Evolutionary conservation across 169 alveolate species (phyloP), one percentile per base, ranked within the genome.

Genomic region (Cryptosporidium andersoni): DNA sequence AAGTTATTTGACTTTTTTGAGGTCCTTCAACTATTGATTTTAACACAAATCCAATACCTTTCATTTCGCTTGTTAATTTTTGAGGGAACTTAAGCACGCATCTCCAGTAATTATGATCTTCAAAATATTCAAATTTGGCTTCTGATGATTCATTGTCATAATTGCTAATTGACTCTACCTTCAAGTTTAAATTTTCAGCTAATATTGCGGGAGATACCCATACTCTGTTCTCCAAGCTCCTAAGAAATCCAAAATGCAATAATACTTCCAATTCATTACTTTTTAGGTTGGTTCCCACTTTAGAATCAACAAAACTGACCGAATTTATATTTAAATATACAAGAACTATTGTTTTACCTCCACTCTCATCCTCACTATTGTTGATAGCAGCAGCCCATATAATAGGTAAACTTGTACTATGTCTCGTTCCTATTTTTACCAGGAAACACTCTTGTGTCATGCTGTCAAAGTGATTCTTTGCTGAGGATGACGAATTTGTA

Each of bases 231-330:
- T 74, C 45, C 1, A 39, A 40, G 16, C 68, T 40, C 36, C 60
- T 74, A 9, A 68, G 55, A 74, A 74, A 62, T 4, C 85, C 85
- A 43, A 74, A 74, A 58, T 74, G 85, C 36, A 74, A 63, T 12
- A 45, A 45, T 40, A 74, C 34, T 43, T 74, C 85, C 40, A 14
- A 74, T 25, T 74, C 68, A 36, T 60, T 47, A 16, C 2, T 37
- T 64, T 16, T 14, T 39, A 42, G 3, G 6, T 7, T 1, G n/a
- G 51, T 49, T 14, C 48, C 62, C 2, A 43, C n/a, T 74, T 58
- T 74, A 11, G n/a, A 7, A 36, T 16, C 25, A 12, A 51, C 45
- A 14, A 16, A 4, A 16, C 16, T 48, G 6, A n/a, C 11, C 8
- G 14, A 14, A 12, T 39, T 4, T 7, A 74, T 74, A 11, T 60